Base-by-base conservation (phyloP, 805 yeast species). In the Spathaspora girioi region DNA sequence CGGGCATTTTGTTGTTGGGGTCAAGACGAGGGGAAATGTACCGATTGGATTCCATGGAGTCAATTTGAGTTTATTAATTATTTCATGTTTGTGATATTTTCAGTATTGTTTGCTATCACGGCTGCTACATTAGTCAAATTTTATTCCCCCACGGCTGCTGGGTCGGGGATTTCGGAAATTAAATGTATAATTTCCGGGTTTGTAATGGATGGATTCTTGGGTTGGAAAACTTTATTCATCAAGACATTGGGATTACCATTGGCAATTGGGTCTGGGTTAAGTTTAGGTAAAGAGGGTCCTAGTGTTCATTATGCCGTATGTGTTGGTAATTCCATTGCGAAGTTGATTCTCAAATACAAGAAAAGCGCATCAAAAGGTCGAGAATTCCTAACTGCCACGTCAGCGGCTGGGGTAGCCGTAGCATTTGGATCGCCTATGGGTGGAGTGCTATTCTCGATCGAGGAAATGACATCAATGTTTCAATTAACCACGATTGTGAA, bases 321-420 rank as follows among this genome's bases (percentile, higher is more conserved):
- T 66, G 93, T 87, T n/a, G 99, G 97, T 0, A 83, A 84, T 59
- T 79, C 83, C n/a, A 71, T 90, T 11, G 84, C 94, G 0, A 77
- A 78, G 38, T 64, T 82, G 43, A 75, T 86, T 51, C 61, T 62
- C 19, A 65, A 67, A 52, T 80, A 78, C 57, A 65, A 70, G n/a
- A 68, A 67, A 48, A 74, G 80, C 18, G 79, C 81, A 10, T 65
- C 75, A 5, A 77, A 63, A 50, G 69, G 71, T 10, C 58, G 83
- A 26, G 92, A 87, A 55, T 81, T 86, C 49, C 70, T 94, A 49
- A 84, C 93, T 0, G 97, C 99, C 0, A 86, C 97, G 3, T 81
- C 97, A 9, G 98, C 97, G 2, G 97, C 99, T 1, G 99, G 99
- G 49, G 98, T 94, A 8, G 98, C 98, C 0, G 98, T 94, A 8